Percentiles rank a stretch among this genome's conserved stretches.
These are phyloP conservation scores for Pulveroboletus sp. DNA, from an alignment of 768 basidiomycete species.

Conservation along the genomic window DNA sequence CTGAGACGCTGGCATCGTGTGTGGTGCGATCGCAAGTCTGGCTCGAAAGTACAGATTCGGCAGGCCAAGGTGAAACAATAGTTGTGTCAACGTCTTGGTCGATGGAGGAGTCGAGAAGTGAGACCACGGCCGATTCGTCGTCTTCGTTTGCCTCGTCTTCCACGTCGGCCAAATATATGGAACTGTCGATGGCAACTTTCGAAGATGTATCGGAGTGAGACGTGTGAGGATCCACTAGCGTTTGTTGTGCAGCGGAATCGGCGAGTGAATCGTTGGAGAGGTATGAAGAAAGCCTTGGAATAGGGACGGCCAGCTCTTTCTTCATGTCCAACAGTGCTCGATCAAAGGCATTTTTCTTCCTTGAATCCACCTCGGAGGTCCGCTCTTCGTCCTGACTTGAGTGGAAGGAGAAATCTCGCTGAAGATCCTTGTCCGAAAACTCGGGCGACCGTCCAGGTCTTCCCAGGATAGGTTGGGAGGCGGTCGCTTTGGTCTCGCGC, in stretches of 20 bases:
- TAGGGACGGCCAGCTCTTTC: conserved; percentile 2
- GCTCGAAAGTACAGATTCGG: background rate
- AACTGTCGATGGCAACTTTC: background rate
- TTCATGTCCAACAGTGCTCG: background rate
- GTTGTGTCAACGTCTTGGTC: background rate
- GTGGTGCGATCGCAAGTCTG: background rate
- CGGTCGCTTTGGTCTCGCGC: too few species aligned
- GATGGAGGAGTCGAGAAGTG: background rate
- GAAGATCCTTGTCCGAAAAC: conserved; percentile 10
- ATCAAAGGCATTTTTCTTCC: conserved; percentile 8
- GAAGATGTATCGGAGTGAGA: background rate
- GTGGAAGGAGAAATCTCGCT: conserved; percentile 11
- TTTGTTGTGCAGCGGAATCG: too few species aligned
- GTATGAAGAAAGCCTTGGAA: conserved; percentile 9
- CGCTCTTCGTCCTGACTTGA: conserved; percentile 12
- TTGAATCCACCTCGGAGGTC: conserved; percentile 11
- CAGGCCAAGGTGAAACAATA: background rate
- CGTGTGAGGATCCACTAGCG: background rate
- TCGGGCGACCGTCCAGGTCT: background rate
- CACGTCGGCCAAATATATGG: conserved; percentile 3
- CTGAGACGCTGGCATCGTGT: background rate
- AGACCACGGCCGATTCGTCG: background rate
- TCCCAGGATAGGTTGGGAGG: too few species aligned
- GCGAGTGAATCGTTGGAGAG: conserved; percentile 8
- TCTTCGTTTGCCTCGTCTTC: conserved; percentile 1